phyloP scores from a whole-genome alignment of 306 rosid genomes.

The Quercus engelmannii region DNA sequence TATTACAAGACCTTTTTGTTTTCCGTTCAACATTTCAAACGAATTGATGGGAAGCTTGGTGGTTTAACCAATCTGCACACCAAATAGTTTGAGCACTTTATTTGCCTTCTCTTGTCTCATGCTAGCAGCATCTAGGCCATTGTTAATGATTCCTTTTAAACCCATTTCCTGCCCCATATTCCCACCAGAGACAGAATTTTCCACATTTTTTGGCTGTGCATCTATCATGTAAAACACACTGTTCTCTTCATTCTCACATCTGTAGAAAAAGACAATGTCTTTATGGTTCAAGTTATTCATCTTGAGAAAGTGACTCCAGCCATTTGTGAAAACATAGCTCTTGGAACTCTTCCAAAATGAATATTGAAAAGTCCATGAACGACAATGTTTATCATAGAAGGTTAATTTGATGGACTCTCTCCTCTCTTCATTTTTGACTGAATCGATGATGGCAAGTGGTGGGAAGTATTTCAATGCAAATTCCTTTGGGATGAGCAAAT shows the following conservation, averaged over 20 bases:
- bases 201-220: not conserved
- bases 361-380: slow-evolving; percentile 5
- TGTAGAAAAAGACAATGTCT: not conserved
- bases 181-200: not conserved
- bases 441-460: not conserved
- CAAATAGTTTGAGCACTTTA: slow-evolving; percentile 6
- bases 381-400: not conserved
- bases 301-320: slow-evolving; percentile 13
- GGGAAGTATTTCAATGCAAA: not conserved
- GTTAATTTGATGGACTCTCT: not conserved
- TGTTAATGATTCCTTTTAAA: not conserved
- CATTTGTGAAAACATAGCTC: not conserved
- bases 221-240: slow-evolving; percentile 3
- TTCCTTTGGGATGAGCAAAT: slow-evolving; percentile 5
- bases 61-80: slow-evolving; percentile 9
- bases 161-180: not conserved
- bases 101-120: no score
- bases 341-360: not conserved
- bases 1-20: not conserved
- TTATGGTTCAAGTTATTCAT: slow-evolving; percentile 11
- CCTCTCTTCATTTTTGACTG: not conserved
- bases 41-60: not conserved
- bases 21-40: not conserved
- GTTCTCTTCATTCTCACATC: not conserved
- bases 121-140: not conserved